Conservation (phyloP, 148 eudicot genomes). For the Silene latifolia region DNA sequence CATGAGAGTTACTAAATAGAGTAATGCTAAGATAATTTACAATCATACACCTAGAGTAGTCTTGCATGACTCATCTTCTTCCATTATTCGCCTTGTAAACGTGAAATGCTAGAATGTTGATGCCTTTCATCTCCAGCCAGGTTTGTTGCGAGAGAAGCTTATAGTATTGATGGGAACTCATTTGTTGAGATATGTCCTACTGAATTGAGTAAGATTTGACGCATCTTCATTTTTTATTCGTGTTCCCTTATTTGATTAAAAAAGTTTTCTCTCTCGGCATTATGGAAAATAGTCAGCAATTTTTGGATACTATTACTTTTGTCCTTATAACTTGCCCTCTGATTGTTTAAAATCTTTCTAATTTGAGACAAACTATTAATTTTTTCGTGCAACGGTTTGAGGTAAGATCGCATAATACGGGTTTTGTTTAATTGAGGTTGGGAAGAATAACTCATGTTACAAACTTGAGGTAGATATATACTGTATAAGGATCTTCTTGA, state of each 20-base stretch:
- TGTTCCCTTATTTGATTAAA: background rate
- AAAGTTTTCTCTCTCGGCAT: background rate
- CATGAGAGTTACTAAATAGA: too few species aligned
- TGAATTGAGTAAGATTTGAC: conserved; percentile 64
- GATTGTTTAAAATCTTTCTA: conserved; percentile 6
- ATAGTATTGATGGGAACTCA: conserved; percentile 85
- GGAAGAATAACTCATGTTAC: too few species aligned
- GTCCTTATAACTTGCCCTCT: background rate
- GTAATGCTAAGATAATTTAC: too few species aligned
- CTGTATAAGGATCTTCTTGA: too few species aligned
- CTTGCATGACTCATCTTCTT: background rate
- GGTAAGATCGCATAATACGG: too few species aligned
- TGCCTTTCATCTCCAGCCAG: conserved; percentile 92
- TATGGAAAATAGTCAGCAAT: background rate
- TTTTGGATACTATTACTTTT: background rate
- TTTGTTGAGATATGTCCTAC: conserved; percentile 83
- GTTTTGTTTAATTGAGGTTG: too few species aligned
- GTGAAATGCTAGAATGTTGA: conserved; percentile 70
- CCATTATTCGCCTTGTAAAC: conserved; percentile 9
- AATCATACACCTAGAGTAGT: too few species aligned
- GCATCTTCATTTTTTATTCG: conserved; percentile 16
- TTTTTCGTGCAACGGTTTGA: too few species aligned
- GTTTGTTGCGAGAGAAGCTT: conserved; percentile 79
- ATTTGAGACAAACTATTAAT: background rate
- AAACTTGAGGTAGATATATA: too few species aligned